phyloP scores from a whole-genome alignment of 352 stramenopile species.

The Albugo laibachii region DNA sequence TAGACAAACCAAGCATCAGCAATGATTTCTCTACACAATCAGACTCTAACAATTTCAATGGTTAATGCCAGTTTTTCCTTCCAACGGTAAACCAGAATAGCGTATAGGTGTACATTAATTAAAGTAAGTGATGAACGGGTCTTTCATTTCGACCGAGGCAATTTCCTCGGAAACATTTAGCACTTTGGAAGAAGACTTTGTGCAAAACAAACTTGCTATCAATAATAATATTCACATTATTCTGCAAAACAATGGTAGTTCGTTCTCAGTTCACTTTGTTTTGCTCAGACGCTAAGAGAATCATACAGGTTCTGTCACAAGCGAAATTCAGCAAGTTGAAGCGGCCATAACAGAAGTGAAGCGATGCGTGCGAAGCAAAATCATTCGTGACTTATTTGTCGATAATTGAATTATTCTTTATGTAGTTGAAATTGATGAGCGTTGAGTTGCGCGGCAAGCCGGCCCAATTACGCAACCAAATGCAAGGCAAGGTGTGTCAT shows the following conservation, averaged over 20 bases:
- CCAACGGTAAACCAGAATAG: too few relatives aligned
- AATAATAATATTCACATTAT: slow-evolving; percentile 62
- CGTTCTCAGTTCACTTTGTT: neutral
- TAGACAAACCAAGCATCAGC: too few relatives aligned
- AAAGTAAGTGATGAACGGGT: too few relatives aligned
- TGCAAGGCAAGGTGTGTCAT: slow-evolving; percentile 37
- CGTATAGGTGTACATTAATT: too few relatives aligned
- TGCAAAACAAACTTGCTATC: slow-evolving; percentile 64
- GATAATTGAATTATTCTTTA: neutral
- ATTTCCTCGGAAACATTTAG: slow-evolving; percentile 30
- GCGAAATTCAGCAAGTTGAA: slow-evolving; percentile 29
- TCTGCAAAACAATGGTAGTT: slow-evolving; percentile 20
- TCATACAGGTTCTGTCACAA: slow-evolving; percentile 13
- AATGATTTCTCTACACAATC: too few relatives aligned
- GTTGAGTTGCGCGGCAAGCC: slow-evolving; percentile 44
- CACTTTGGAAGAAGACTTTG: slow-evolving; percentile 57
- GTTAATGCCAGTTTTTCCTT: too few relatives aligned
- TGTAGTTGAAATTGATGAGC: slow-evolving; percentile 62
- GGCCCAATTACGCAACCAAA: slow-evolving; percentile 34
- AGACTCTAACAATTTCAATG: too few relatives aligned
- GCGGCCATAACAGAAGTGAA: slow-evolving; percentile 47
- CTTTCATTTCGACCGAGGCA: neutral
- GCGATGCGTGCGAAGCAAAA: slow-evolving; percentile 25
- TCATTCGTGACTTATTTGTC: neutral
- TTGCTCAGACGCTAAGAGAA: slow-evolving; percentile 1